Evolutionary conservation across 352 stramenopile genomes (phyloP).

Genomic region (Elongisporangium undulatum): DNA sequence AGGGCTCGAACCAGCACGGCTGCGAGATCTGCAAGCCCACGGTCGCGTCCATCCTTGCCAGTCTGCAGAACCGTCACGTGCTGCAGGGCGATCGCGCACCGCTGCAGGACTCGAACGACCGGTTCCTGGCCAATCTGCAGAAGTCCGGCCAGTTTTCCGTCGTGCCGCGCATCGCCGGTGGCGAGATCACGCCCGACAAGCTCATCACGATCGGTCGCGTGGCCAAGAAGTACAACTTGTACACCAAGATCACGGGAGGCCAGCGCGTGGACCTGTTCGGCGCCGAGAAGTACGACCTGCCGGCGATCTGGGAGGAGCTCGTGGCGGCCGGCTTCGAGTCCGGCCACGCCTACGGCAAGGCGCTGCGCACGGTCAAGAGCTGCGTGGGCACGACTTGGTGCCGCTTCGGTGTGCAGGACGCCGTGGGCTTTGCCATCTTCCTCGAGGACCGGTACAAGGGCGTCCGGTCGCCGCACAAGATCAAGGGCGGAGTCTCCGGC

Average conservation of each 20-base stretch:
- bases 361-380: conserved; percentile 91
- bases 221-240: conserved; percentile 88
- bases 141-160: conserved; percentile 91
- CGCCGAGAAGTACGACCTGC: conserved; percentile 88
- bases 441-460: conserved; percentile 92
- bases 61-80: conserved; percentile 84
- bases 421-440: conserved; percentile 88
- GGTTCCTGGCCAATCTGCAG: conserved; percentile 91
- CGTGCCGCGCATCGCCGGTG: conserved; percentile 87
- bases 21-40: conserved; percentile 92
- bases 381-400: conserved; percentile 93
- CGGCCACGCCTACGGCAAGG: conserved; percentile 92
- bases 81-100: conserved; percentile 72
- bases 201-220: conserved; percentile 87
- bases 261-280: conserved; percentile 93
- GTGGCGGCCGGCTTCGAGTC: conserved; percentile 88
- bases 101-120: conserved; percentile 92
- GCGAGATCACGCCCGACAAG: conserved; percentile 89
- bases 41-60: conserved; percentile 89
- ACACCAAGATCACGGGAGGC: conserved; percentile 93
- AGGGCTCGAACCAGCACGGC: conserved; percentile 47
- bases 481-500: conserved; percentile 88
- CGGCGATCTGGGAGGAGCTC: conserved; percentile 91
- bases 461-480: conserved; percentile 90
- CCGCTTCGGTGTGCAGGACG: conserved; percentile 88